phyloP scores from a whole-genome alignment of 768 basidiomycete genomes.

The Xerocomellus dryophilus region DNA sequence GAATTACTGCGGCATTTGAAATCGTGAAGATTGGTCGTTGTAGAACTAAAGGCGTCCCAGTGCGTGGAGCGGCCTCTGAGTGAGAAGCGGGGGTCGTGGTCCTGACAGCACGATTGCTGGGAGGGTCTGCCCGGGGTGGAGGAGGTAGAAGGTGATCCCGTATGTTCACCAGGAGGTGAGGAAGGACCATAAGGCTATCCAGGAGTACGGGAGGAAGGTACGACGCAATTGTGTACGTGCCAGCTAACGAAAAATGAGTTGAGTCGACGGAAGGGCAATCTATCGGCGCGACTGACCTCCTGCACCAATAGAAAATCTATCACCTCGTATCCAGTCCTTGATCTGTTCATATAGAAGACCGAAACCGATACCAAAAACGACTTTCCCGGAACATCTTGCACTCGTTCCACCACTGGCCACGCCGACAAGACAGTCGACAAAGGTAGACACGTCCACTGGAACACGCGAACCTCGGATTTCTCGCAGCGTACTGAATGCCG shows the following conservation, averaged over 20 bases:
- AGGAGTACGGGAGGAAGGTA: constrained; percentile 63
- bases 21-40: constrained; percentile 11
- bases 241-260: constrained; percentile 42
- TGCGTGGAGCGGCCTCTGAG: constrained; percentile 4
- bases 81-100: constrained; percentile 16
- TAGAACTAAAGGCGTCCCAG: neutral
- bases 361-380: constrained; percentile 44
- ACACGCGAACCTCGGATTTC: constrained; percentile 44
- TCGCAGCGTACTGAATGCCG: constrained; percentile 56
- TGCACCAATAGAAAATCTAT: constrained; percentile 71
- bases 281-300: constrained; percentile 53
- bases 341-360: constrained; percentile 40
- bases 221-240: constrained; percentile 68
- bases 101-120: constrained; percentile 25
- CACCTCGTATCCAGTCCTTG: constrained; percentile 59
- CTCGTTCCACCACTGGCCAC: constrained; percentile 57
- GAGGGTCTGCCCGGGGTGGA: constrained; percentile 41
- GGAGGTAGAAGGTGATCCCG: constrained; percentile 58
- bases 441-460: constrained; percentile 54
- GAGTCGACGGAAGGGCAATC: neutral
- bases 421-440: constrained; percentile 56
- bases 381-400: constrained; percentile 34
- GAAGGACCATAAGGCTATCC: constrained; percentile 63
- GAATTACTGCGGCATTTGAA: constrained; percentile 7
- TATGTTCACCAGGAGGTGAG: constrained; percentile 58